These are phyloP conservation scores for Nothophaeocryptopus gaeumannii DNA, from an alignment of 2,329 filamentous ascomycete species.

Conservation along the genomic window DNA sequence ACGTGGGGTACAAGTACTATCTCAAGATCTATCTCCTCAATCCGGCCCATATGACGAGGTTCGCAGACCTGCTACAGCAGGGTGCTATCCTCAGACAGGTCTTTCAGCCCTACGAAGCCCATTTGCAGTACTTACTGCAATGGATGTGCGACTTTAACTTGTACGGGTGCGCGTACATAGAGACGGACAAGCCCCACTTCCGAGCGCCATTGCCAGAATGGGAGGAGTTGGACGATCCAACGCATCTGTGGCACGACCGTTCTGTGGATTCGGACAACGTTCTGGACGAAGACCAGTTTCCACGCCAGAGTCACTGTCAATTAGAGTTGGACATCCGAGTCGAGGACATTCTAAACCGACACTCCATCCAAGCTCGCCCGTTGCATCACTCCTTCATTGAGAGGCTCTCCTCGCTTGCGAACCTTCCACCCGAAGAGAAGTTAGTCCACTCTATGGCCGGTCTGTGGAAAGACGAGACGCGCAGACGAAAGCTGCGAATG, in stretches of 20 bases:
- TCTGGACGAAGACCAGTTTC: conserved; percentile 62
- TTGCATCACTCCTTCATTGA: conserved; percentile 89
- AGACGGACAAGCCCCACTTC: conserved; percentile 68
- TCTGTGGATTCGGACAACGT: conserved; percentile 62
- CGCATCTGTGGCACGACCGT: conserved; percentile 76
- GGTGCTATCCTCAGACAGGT: conserved; percentile 79
- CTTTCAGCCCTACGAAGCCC: conserved; percentile 91
- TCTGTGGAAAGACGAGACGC: conserved; percentile 86
- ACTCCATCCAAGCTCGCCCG: conserved; percentile 68
- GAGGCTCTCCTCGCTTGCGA: conserved; percentile 50
- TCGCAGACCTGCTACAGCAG: conserved; percentile 82
- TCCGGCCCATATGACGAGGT: conserved; percentile 77
- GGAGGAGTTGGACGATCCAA: conserved; percentile 57
- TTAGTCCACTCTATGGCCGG: conserved; percentile 92
- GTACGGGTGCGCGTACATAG: conserved; percentile 85
- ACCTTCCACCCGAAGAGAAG: conserved; percentile 67
- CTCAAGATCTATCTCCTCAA: conserved; percentile 95
- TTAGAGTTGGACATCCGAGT: conserved; percentile 88
- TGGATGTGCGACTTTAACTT: conserved; percentile 99
- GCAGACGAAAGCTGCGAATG: conserved; percentile 71
- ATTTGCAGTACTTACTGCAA: conserved; percentile 86
- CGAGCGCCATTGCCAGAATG: conserved; percentile 71
- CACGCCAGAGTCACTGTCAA: conserved; percentile 80
- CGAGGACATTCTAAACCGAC: conserved; percentile 81
- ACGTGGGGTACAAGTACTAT: conserved; percentile 87